Percentiles rank a stretch among this genome's conserved stretches.
These are phyloP conservation scores for Colletotrichum liaoningense DNA, from an alignment of 2,329 filamentous ascomycete genomes.

Conservation along the genomic window DNA sequence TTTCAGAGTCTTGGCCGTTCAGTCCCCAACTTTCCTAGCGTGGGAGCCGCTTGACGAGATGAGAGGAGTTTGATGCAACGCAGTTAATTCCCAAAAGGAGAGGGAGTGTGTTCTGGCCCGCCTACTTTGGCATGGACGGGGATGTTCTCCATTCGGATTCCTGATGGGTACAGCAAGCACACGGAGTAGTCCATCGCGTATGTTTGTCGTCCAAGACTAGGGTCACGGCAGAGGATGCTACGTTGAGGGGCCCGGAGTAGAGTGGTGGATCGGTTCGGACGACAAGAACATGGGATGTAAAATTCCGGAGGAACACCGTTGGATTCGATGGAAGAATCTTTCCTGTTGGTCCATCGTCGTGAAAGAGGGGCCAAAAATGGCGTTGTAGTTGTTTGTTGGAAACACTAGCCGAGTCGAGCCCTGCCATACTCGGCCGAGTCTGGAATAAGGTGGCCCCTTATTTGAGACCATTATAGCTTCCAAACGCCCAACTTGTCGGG, in stretches of 20 bases:
- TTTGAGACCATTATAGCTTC: slow-evolving; percentile 8
- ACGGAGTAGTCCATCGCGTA: background rate
- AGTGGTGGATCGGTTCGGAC: background rate
- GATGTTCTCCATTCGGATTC: slow-evolving; percentile 1
- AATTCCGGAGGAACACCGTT: background rate
- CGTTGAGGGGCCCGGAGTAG: background rate
- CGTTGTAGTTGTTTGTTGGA: slow-evolving; percentile 22
- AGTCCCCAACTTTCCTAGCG: background rate
- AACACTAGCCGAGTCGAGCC: slow-evolving; percentile 25
- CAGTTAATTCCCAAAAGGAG: background rate
- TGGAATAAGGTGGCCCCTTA: slow-evolving; percentile 8
- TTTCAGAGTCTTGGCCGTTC: background rate
- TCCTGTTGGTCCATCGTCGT: background rate
- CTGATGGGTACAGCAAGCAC: background rate
- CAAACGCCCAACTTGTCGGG: background rate
- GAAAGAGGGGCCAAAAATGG: slow-evolving; percentile 13
- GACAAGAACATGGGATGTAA: background rate
- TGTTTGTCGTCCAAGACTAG: background rate
- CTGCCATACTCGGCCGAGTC: slow-evolving; percentile 17
- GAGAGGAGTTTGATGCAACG: slow-evolving; percentile 17
- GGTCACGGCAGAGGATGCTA: slow-evolving; percentile 1
- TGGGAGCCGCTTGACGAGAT: background rate
- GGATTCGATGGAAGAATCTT: slow-evolving; percentile 11
- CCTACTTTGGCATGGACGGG: background rate
- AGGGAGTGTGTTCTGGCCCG: slow-evolving; percentile 1